phyloP scores from a whole-genome alignment of 768 basidiomycete species.

The Russula dissimulans region DNA sequence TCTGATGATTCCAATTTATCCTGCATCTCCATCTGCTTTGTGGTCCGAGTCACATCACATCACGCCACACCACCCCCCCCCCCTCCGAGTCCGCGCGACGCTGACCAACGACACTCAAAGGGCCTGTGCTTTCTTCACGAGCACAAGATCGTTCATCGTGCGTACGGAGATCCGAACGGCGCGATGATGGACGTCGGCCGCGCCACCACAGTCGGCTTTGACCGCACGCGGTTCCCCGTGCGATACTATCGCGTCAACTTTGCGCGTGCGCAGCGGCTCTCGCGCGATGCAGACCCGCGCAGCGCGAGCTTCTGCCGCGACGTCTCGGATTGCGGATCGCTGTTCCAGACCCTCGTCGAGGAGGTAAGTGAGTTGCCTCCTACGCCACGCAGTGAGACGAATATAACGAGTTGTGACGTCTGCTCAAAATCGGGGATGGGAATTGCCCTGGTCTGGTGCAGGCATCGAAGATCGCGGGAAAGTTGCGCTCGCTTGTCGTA shows the following conservation, averaged over 20 bases:
- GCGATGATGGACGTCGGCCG: conserved; percentile 19
- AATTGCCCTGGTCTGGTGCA: conserved; percentile 11
- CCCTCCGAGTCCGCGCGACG: too few species aligned
- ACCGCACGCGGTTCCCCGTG: conserved; percentile 7
- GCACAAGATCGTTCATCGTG: conserved; percentile 5
- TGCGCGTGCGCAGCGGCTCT: conserved; percentile 1
- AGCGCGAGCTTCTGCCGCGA: conserved; percentile 2
- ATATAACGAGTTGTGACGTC: too few species aligned
- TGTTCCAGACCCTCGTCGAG: conserved; percentile 5
- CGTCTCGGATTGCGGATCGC: conserved; percentile 12
- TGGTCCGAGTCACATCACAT: neutral
- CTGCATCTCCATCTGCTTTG: too few species aligned
- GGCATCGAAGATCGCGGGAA: conserved; percentile 34
- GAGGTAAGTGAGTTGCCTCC: neutral
- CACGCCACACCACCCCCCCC: neutral
- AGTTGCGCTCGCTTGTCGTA: conserved; percentile 36
- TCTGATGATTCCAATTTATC: neutral
- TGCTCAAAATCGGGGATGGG: too few species aligned
- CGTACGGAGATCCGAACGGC: conserved; percentile 3
- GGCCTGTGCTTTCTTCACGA: conserved; percentile 17
- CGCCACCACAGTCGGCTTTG: neutral
- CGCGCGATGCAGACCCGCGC: conserved; percentile 5
- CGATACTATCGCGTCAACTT: conserved; percentile 18
- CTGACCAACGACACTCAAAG: neutral
- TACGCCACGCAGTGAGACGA: too few species aligned